Evolutionary conservation across 768 basidiomycete genomes (phyloP).

Genomic region (Lentinula raphanica): DNA sequence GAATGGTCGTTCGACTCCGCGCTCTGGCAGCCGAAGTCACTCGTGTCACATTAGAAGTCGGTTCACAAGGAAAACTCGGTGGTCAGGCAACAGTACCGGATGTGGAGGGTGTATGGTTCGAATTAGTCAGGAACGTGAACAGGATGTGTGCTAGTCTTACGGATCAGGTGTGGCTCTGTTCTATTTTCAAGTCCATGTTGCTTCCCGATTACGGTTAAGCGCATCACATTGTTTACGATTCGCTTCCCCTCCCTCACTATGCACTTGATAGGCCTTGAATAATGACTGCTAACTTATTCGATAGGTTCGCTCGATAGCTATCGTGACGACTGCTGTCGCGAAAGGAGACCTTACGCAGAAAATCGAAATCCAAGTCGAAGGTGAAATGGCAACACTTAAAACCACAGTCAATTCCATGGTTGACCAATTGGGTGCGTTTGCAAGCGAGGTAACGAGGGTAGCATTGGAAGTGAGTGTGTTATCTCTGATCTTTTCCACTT

Average conservation of each 20-base stretch:
- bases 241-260: too few species aligned
- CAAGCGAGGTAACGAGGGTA: constrained; percentile 76
- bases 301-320: constrained; percentile 79
- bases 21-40: constrained; percentile 80
- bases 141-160: constrained; percentile 79
- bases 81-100: constrained; percentile 86
- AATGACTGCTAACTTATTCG: background rate
- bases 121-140: constrained; percentile 76
- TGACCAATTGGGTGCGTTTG: constrained; percentile 82
- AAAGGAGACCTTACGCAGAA: constrained; percentile 88
- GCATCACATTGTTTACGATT: background rate
- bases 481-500: background rate
- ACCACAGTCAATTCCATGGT: constrained; percentile 93
- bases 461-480: constrained; percentile 65
- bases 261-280: too few species aligned
- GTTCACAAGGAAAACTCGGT: constrained; percentile 83
- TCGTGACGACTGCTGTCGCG: constrained; percentile 86
- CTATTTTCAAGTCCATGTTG: background rate
- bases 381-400: constrained; percentile 83
- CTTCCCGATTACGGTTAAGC: too few species aligned
- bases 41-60: constrained; percentile 79
- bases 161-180: constrained; percentile 33
- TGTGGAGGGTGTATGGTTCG: constrained; percentile 89
- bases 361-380: constrained; percentile 85
- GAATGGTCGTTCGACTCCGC: constrained; percentile 47